Conservation (phyloP, 2,329 filamentous ascomycete genomes). For the Fusarium equiseti region DNA sequence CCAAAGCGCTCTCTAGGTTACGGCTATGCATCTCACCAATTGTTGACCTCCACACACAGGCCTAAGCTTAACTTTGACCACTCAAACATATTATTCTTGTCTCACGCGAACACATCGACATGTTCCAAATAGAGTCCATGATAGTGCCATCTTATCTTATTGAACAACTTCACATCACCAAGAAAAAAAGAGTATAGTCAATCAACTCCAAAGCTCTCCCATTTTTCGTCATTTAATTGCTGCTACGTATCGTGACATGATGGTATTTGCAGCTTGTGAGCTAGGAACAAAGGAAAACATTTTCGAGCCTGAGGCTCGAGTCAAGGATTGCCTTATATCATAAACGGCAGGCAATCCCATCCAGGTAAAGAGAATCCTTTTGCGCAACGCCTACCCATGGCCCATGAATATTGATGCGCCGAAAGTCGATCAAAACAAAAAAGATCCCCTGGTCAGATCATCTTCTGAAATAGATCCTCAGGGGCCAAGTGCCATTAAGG, state of each 20-base stretch:
- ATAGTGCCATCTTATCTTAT: background rate
- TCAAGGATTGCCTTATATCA: slow-evolving; percentile 48
- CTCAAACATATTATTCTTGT: background rate
- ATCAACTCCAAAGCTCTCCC: slow-evolving; percentile 52
- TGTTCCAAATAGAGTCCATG: background rate
- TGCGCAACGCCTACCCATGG: slow-evolving; percentile 57
- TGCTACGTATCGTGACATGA: slow-evolving; percentile 51
- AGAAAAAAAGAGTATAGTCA: slow-evolving; percentile 51
- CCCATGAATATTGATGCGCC: slow-evolving; percentile 53
- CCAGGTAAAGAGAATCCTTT: slow-evolving; percentile 59
- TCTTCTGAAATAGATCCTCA: slow-evolving; percentile 41
- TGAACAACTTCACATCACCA: slow-evolving; percentile 46
- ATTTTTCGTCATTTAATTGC: slow-evolving; percentile 51
- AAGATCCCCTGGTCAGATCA: slow-evolving; percentile 45
- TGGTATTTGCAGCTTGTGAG: slow-evolving; percentile 51
- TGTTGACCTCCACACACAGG: background rate
- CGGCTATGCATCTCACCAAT: background rate
- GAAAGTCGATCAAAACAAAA: slow-evolving; percentile 52
- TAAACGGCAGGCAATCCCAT: slow-evolving; percentile 57
- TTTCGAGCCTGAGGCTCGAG: slow-evolving; percentile 36
- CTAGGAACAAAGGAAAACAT: slow-evolving; percentile 56
- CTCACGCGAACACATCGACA: background rate
- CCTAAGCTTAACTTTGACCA: too few species aligned
- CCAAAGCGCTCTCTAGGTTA: background rate
- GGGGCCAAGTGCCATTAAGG: slow-evolving; percentile 46